Percentiles rank a stretch among this genome's conserved stretches.
These are phyloP conservation scores for Teratosphaeria epicoccoides DNA, from an alignment of 2,329 filamentous ascomycete genomes.

Conservation along the genomic window DNA sequence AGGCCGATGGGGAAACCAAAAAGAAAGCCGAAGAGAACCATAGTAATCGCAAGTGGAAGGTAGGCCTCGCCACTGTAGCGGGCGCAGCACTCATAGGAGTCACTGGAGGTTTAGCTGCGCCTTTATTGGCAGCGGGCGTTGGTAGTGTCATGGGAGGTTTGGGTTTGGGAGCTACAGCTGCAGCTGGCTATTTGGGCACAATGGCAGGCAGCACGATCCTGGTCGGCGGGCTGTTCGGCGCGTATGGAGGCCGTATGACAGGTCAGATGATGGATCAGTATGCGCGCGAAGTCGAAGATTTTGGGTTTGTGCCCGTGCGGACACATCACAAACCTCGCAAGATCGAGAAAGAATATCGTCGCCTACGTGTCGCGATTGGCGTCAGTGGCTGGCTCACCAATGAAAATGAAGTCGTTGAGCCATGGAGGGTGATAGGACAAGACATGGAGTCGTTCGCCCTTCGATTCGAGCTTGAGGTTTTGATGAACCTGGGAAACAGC, in stretches of 20 bases:
- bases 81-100: constrained; percentile 79
- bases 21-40: constrained; percentile 60
- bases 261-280: constrained; percentile 84
- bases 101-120: constrained; percentile 67
- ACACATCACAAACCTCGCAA: constrained; percentile 45
- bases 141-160: constrained; percentile 68
- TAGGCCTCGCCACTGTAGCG: constrained; percentile 76
- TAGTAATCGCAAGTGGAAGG: constrained; percentile 60
- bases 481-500: constrained; percentile 66
- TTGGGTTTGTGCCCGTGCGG: constrained; percentile 69
- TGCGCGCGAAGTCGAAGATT: constrained; percentile 75
- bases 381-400: constrained; percentile 72
- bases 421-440: constrained; percentile 67
- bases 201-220: constrained; percentile 69
- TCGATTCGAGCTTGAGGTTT: constrained; percentile 68
- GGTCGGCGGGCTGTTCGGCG: constrained; percentile 78
- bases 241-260: constrained; percentile 77
- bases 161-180: constrained; percentile 61
- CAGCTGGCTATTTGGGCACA: constrained; percentile 67
- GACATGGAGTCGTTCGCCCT: constrained; percentile 71
- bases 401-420: constrained; percentile 59
- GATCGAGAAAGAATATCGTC: constrained; percentile 37
- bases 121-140: constrained; percentile 66
- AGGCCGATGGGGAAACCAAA: constrained; percentile 64
- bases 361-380: constrained; percentile 68